These are phyloP conservation scores for Fusarium sp. DNA, from an alignment of 2,329 filamentous ascomycete species.

Conservation along the genomic window DNA sequence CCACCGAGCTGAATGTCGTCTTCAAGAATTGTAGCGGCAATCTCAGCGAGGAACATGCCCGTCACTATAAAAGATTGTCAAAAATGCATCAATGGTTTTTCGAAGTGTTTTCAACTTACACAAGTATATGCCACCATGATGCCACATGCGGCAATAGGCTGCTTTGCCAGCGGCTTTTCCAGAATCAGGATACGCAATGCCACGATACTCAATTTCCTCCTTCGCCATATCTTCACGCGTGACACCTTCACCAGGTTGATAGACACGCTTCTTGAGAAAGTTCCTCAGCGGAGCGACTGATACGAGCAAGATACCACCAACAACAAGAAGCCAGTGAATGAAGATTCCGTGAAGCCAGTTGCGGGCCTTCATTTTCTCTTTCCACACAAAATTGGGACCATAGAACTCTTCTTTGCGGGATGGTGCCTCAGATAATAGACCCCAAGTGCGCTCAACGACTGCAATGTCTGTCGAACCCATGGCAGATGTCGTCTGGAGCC, in stretches of 20 bases:
- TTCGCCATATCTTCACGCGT: constrained; percentile 63
- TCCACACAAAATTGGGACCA: constrained; percentile 70
- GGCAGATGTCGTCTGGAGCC: constrained; percentile 65
- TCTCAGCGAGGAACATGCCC: constrained; percentile 71
- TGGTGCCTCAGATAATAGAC: constrained; percentile 61
- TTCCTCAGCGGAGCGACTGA: constrained; percentile 58
- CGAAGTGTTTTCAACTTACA: constrained; percentile 57
- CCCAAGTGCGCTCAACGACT: constrained; percentile 72
- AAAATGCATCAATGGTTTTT: background rate
- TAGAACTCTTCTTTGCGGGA: constrained; percentile 61
- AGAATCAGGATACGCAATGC: constrained; percentile 70
- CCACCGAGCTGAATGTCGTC: constrained; percentile 71
- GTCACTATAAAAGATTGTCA: constrained; percentile 63
- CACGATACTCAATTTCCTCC: constrained; percentile 72
- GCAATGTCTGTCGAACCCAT: constrained; percentile 62
- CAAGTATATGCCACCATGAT: constrained; percentile 72
- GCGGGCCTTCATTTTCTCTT: constrained; percentile 63
- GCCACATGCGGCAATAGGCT: constrained; percentile 66
- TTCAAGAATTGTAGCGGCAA: constrained; percentile 72
- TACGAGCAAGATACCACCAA: constrained; percentile 58
- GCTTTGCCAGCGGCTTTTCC: constrained; percentile 56
- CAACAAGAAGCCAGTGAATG: constrained; percentile 60
- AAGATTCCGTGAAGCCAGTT: constrained; percentile 62
- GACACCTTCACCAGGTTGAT: constrained; percentile 66
- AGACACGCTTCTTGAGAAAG: constrained; percentile 57